phyloP scores from a whole-genome alignment of 1,139 yeast genomes.

The Yamadazyma mexicana region DNA sequence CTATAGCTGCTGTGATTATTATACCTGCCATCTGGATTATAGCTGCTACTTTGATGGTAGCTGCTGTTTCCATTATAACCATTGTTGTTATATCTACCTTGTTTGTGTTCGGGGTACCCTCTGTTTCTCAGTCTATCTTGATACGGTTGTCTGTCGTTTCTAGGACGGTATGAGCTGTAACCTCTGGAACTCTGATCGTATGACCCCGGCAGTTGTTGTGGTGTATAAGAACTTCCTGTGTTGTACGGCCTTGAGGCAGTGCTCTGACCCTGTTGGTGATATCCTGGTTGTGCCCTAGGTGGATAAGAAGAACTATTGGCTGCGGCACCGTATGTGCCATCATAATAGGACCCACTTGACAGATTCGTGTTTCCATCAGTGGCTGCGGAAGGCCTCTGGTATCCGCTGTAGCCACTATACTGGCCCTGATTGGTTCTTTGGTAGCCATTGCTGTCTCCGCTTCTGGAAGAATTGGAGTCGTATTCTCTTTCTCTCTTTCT shows the following conservation, averaged over 20 bases:
- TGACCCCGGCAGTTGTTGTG: too few species aligned
- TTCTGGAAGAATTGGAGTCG: not conserved
- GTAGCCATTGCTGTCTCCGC: not conserved
- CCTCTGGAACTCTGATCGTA: not conserved
- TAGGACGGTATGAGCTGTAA: conserved; percentile 1
- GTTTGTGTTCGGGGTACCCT: not conserved
- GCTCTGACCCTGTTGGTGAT: not conserved
- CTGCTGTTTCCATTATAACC: not conserved
- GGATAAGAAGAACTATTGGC: not conserved
- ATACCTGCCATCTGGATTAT: too few species aligned
- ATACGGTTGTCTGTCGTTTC: conserved; percentile 6
- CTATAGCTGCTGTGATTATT: not conserved
- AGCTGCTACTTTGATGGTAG: not conserved
- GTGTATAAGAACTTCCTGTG: too few species aligned
- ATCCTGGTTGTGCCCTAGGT: not conserved
- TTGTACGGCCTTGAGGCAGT: too few species aligned
- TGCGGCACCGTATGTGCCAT: too few species aligned
- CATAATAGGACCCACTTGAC: too few species aligned
- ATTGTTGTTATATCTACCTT: not conserved
- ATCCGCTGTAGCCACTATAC: not conserved
- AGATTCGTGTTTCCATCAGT: too few species aligned
- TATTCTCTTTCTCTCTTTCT: conserved; percentile 10
- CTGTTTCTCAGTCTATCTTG: conserved; percentile 3
- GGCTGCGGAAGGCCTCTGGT: too few species aligned
- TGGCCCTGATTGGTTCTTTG: not conserved